Evolutionary conservation across 73 alveolate species (phyloP), one percentile per base, ranked within the genome.

Genomic region (Paramecium caudatum): DNA sequence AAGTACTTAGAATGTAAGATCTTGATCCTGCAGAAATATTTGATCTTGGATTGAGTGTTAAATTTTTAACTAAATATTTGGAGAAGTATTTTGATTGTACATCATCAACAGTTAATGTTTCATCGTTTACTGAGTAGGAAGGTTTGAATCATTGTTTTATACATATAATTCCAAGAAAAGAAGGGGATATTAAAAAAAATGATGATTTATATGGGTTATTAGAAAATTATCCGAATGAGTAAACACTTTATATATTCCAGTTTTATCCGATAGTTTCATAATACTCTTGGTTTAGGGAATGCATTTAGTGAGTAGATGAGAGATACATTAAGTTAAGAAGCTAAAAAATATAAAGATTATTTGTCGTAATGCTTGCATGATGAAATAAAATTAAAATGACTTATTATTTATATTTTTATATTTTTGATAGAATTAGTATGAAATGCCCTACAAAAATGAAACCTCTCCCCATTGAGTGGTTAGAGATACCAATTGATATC

Each of bases 61-160:
- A 45, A 45, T 74, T 74, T 43, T 74, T 74, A 74, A 74, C 88
- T 0, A 74, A 74, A 74, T 17, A 30, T 15, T 43, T 74, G 16
- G 88, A 74, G 55, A 74, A 74, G 19, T 74, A 74, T 45, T 74
- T 74, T 74, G 88, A 74, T 74, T 74, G 88, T 43, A 41, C 88
- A 37, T 74, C 88, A 41, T 39, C 69, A 10, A 74, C 88, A 16
- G 88, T 74, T 1, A 37, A 74, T 74, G 50, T 68, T 55, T 27
- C 88, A 21, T 74, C 39, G 6, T 74, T 43, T 4, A 36, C 43
- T 74, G 88, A 45, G 43, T 15, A 27, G 8, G 88, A 74, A 12
- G 62, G 69, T 9, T 74, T 74, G 88, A 74, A 74, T 74, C 88
- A 74, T 43, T 74, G 62, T 4, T 74, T 74, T 15, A 43, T 74